phyloP scores from a whole-genome alignment of 768 basidiomycete species.

The Kondoa subrosea region DNA sequence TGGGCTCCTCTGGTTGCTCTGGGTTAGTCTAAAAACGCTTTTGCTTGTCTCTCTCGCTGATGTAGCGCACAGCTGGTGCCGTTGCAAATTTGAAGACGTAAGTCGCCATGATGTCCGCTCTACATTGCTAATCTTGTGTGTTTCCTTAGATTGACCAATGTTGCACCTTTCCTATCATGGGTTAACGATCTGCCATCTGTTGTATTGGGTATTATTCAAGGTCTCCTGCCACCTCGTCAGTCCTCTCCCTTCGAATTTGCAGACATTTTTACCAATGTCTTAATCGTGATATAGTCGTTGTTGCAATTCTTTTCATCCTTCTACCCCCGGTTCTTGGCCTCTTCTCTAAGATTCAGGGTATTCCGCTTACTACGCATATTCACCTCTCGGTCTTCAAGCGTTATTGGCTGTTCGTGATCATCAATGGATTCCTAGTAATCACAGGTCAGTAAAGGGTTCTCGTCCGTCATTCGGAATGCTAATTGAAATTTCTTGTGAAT shows the following conservation, averaged over 20 bases:
- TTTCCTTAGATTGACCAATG: no score
- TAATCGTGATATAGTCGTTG: slow-evolving; percentile 68
- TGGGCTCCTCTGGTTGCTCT: slow-evolving; percentile 73
- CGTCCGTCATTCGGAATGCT: no score
- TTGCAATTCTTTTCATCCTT: slow-evolving; percentile 81
- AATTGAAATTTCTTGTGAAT: slow-evolving; percentile 33
- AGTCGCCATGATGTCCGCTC: slow-evolving; percentile 60
- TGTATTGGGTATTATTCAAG: slow-evolving; percentile 54
- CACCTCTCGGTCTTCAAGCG: slow-evolving; percentile 84
- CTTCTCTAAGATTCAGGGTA: slow-evolving; percentile 71
- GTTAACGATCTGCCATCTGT: slow-evolving; percentile 49
- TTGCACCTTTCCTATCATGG: slow-evolving; percentile 66
- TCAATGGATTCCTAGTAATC: slow-evolving; percentile 79
- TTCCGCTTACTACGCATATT: slow-evolving; percentile 61
- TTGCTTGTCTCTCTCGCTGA: slow-evolving; percentile 31
- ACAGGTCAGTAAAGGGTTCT: neutral
- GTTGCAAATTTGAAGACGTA: no score
- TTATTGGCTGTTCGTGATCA: slow-evolving; percentile 65
- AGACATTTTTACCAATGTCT: slow-evolving; percentile 36
- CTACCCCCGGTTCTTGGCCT: slow-evolving; percentile 65
- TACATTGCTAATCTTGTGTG: slow-evolving; percentile 49
- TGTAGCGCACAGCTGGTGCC: no score
- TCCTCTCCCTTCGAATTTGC: neutral
- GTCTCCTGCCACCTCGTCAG: slow-evolving; percentile 34
- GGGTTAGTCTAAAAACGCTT: slow-evolving; percentile 72